A percentile compares a stretch with the other conserved stretches of the same genome.
phyloP scores from a whole-genome alignment of 106 monocot species.

The Allium cepa region DNA sequence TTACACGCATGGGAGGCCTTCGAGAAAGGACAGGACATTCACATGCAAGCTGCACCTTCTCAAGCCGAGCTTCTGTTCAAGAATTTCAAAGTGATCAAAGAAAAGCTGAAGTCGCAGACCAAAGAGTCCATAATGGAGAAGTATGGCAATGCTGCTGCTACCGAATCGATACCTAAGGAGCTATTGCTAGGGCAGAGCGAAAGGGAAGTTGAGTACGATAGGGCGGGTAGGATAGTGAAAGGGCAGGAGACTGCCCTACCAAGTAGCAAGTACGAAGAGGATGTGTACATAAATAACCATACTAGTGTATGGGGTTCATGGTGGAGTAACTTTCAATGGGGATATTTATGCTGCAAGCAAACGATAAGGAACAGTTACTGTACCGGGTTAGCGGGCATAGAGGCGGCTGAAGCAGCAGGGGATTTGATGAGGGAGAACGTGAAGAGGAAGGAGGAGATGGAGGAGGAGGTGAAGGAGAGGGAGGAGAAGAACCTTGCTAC shows the following conservation, averaged over 20 bases:
- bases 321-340: slow-evolving; percentile 99
- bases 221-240: slow-evolving; percentile 91
- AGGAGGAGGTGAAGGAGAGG: slow-evolving; percentile 42
- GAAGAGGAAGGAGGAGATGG: slow-evolving; percentile 67
- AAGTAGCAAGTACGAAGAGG: slow-evolving; percentile 91
- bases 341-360: slow-evolving; percentile 88
- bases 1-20: slow-evolving; percentile 96
- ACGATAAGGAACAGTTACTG: slow-evolving; percentile 39
- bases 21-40: slow-evolving; percentile 97
- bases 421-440: slow-evolving; percentile 80
- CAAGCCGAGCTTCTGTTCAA: slow-evolving; percentile 84
- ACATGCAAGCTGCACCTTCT: slow-evolving; percentile 99
- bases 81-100: slow-evolving; percentile 82
- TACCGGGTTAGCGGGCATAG: slow-evolving; percentile 80
- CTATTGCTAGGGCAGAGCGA: slow-evolving; percentile 94
- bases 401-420: slow-evolving; percentile 85
- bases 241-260: slow-evolving; percentile 85
- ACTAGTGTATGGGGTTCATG: slow-evolving; percentile 94
- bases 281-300: slow-evolving; percentile 83
- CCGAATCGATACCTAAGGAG: slow-evolving; percentile 70
- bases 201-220: slow-evolving; percentile 91
- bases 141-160: slow-evolving; percentile 92
- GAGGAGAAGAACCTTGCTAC: slow-evolving; percentile 74
- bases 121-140: slow-evolving; percentile 91
- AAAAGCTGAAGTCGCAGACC: slow-evolving; percentile 62